These are phyloP conservation scores for Croton setiger DNA, from an alignment of 441 rosid genomes.

Conservation along the genomic window DNA sequence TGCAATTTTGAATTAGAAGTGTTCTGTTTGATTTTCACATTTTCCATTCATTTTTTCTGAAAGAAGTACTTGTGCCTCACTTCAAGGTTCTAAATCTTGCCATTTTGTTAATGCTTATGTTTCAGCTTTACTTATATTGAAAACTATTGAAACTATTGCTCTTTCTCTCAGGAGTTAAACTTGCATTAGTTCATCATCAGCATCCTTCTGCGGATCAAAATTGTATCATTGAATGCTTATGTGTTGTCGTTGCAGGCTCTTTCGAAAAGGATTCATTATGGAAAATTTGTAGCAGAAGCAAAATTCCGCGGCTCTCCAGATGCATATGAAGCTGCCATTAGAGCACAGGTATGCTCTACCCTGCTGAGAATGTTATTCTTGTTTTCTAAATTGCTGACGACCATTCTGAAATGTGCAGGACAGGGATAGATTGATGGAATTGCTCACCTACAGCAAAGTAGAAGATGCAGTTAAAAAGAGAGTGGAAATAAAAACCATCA, in stretches of 20 bases:
- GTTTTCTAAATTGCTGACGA: background rate
- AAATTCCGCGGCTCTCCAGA: slow-evolving; percentile 68
- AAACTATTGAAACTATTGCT: background rate
- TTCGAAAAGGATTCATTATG: slow-evolving; percentile 91
- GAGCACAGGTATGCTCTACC: slow-evolving; percentile 47
- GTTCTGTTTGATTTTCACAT: background rate
- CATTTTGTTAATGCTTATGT: background rate
- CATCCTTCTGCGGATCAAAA: background rate
- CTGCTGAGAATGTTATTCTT: background rate
- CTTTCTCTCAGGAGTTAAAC: background rate
- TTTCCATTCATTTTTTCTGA: background rate
- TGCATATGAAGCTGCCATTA: slow-evolving; percentile 58
- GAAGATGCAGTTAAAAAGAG: slow-evolving; percentile 71
- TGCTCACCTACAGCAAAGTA: slow-evolving; percentile 65
- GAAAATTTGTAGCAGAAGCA: slow-evolving; percentile 91
- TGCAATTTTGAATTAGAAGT: background rate
- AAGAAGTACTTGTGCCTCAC: background rate
- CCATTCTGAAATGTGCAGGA: slow-evolving; percentile 44
- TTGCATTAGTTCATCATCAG: background rate
- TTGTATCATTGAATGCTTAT: background rate
- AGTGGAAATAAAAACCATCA: slow-evolving; percentile 69
- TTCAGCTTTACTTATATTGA: background rate
- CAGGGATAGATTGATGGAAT: slow-evolving; percentile 46
- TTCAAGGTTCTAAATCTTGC: background rate
- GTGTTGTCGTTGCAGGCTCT: slow-evolving; percentile 50